Conservation (phyloP, 306 rosid genomes). For the Pterocarpus santalinus region DNA sequence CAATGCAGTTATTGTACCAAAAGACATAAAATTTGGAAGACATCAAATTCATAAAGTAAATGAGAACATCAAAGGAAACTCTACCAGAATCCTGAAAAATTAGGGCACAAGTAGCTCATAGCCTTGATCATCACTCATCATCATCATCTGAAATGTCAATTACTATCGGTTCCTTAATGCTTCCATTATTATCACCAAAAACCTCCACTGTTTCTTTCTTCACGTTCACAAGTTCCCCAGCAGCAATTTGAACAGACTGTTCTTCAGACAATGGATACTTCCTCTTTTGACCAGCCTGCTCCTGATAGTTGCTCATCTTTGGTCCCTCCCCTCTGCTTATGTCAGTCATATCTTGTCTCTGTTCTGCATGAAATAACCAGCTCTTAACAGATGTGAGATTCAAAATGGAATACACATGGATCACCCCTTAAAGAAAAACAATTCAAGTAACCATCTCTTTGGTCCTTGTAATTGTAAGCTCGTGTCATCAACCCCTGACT, state of each 20-base stretch:
- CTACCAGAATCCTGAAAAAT: slow-evolving; percentile 51
- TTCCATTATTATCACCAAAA: slow-evolving; percentile 60
- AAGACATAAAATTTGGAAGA: slow-evolving; percentile 10
- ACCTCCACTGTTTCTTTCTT: slow-evolving; percentile 70
- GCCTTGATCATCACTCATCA: slow-evolving; percentile 38
- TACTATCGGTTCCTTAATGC: slow-evolving; percentile 61
- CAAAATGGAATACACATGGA: slow-evolving; percentile 25
- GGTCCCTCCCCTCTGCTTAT: slow-evolving; percentile 63
- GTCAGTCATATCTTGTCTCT: slow-evolving; percentile 61
- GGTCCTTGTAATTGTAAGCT: neutral
- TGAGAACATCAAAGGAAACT: slow-evolving; percentile 30
- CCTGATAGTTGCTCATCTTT: slow-evolving; percentile 50
- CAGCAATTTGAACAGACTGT: slow-evolving; percentile 64
- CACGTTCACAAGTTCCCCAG: slow-evolving; percentile 60
- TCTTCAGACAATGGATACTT: slow-evolving; percentile 75
- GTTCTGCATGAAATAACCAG: slow-evolving; percentile 60
- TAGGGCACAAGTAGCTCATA: slow-evolving; percentile 29
- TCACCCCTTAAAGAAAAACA: slow-evolving; percentile 6
- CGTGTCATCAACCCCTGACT: neutral
- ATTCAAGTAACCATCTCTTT: neutral
- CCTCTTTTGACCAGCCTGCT: slow-evolving; percentile 72
- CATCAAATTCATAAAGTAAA: slow-evolving; percentile 31
- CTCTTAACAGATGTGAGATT: slow-evolving; percentile 34
- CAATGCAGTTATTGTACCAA: slow-evolving; percentile 12
- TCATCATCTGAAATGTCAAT: slow-evolving; percentile 62